phyloP scores from a whole-genome alignment of 1,284 basidiomycete genomes.

The Butyriboletus appendiculatus region DNA sequence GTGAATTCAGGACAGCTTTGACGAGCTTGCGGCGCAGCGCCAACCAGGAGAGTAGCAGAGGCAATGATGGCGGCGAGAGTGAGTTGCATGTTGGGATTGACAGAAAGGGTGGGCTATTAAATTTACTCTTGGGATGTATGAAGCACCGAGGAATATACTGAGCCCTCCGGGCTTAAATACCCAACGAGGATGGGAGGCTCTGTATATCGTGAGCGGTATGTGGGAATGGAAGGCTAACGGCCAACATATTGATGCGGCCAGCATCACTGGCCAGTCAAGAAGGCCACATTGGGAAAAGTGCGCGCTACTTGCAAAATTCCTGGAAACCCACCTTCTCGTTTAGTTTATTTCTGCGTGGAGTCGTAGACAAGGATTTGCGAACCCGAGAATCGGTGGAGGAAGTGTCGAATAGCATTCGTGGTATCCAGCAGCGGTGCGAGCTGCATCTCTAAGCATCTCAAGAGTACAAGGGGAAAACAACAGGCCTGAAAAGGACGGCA shows the following conservation, averaged over 20 bases:
- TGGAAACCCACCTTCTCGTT: neutral
- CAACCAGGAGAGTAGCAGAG: constrained; percentile 14
- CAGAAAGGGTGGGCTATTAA: neutral
- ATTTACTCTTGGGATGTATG: neutral
- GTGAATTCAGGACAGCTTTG: constrained; percentile 26
- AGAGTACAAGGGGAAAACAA: neutral
- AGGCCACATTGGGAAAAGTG: neutral
- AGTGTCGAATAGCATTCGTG: neutral
- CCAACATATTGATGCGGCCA: neutral
- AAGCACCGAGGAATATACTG: neutral
- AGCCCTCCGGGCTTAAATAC: constrained; percentile 13
- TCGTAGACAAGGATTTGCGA: neutral
- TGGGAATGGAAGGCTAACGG: neutral
- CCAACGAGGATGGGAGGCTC: neutral
- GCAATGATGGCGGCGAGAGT: constrained; percentile 14
- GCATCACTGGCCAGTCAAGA: neutral
- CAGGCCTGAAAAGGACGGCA: no score
- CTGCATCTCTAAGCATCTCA: neutral
- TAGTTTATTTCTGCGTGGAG: neutral
- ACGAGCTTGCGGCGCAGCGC: constrained; percentile 20
- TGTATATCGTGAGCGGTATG: neutral
- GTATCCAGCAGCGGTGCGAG: neutral
- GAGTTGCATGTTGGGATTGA: constrained; percentile 18
- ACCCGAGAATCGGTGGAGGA: neutral
- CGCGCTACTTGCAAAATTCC: neutral